These are phyloP conservation scores for Sporisorium sorghi DNA, from an alignment of 1,284 basidiomycete species.

Conservation along the genomic window DNA sequence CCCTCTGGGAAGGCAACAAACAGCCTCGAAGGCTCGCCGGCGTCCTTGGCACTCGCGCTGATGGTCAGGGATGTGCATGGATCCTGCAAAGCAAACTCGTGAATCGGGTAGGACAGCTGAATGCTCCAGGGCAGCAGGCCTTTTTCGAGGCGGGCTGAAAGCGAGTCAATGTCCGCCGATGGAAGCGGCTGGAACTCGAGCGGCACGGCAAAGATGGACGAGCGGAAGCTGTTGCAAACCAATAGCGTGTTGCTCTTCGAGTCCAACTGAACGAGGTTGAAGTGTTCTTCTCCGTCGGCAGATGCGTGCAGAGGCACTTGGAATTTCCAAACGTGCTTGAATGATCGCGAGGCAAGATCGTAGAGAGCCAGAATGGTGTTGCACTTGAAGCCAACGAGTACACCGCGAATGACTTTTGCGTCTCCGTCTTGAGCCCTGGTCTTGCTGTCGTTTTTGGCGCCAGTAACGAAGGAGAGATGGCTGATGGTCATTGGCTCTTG, in stretches of 20 bases:
- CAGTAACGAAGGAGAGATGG: constrained; percentile 30
- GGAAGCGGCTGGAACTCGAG: constrained; percentile 29
- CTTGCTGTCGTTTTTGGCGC: neutral
- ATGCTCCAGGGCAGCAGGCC: constrained; percentile 28
- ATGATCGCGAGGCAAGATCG: constrained; percentile 24
- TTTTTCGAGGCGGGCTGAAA: neutral
- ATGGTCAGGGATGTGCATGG: constrained; percentile 33
- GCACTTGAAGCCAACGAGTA: constrained; percentile 35
- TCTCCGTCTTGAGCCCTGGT: neutral
- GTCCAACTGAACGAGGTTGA: constrained; percentile 32
- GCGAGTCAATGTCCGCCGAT: neutral
- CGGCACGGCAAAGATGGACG: constrained; percentile 36
- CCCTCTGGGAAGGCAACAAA: constrained; percentile 34
- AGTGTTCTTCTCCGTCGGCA: constrained; percentile 19
- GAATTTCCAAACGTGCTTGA: constrained; percentile 36
- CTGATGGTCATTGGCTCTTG: constrained; percentile 34
- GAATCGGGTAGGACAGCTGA: constrained; percentile 26
- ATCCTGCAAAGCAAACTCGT: constrained; percentile 30
- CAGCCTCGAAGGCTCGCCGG: constrained; percentile 12
- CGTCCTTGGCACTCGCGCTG: neutral
- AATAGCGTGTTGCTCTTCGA: constrained; percentile 16
- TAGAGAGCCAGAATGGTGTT: constrained; percentile 41
- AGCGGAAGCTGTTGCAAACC: constrained; percentile 42
- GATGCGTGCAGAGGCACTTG: constrained; percentile 10
- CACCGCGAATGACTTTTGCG: constrained; percentile 5